phyloP scores from a whole-genome alignment of 2,329 filamentous ascomycete genomes.

The Penicillium sp. region DNA sequence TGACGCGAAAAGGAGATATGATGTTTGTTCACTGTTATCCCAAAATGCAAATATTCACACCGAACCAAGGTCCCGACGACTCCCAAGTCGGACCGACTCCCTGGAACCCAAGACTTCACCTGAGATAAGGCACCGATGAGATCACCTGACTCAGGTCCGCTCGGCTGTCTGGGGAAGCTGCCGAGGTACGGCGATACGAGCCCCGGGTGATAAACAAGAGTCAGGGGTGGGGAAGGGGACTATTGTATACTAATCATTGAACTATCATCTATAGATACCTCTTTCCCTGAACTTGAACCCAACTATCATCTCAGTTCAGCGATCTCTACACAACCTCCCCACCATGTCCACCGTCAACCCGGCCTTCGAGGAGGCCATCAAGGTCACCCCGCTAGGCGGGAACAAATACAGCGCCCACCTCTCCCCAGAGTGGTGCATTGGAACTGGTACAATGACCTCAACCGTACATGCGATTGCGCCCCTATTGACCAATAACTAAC shows the following conservation, averaged over 20 bases:
- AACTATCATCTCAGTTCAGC: background rate
- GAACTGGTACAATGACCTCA: conserved; percentile 47
- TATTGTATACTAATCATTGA: background rate
- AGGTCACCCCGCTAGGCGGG: conserved; percentile 40
- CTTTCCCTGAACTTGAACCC: background rate
- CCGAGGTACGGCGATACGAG: conserved; percentile 8
- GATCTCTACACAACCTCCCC: background rate
- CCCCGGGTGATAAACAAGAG: background rate
- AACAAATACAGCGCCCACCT: conserved; percentile 59
- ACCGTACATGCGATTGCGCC: conserved; percentile 14
- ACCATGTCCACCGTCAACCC: conserved; percentile 23
- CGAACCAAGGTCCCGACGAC: too few species aligned
- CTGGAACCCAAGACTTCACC: too few species aligned
- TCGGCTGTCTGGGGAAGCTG: background rate
- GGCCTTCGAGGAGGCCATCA: conserved; percentile 39
- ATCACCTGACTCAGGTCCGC: too few species aligned
- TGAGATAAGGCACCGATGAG: too few species aligned
- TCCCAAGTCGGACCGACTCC: too few species aligned
- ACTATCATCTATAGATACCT: background rate
- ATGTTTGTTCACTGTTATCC: too few species aligned
- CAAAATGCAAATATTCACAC: too few species aligned
- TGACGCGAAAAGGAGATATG: too few species aligned
- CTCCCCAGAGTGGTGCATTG: conserved; percentile 61
- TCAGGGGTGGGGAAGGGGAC: background rate
- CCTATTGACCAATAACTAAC: conserved; percentile 7